Evolutionary conservation across 768 basidiomycete genomes (phyloP).

Genomic region (Chalciporus chontae): DNA sequence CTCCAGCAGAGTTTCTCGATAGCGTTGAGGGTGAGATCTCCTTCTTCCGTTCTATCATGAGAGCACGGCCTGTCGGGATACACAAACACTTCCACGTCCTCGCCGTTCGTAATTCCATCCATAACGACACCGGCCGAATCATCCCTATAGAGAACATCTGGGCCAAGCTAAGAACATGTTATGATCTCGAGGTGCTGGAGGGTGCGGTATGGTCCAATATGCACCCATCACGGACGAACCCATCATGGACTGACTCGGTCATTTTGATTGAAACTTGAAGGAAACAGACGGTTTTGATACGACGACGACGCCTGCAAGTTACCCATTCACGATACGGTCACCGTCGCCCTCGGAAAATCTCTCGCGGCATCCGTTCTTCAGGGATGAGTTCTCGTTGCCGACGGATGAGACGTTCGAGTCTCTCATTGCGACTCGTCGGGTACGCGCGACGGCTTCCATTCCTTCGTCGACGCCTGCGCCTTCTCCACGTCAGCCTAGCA

Average conservation of each 20-base stretch:
- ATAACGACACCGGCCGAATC: slow-evolving; percentile 61
- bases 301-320: slow-evolving; percentile 36
- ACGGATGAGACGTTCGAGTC: slow-evolving; percentile 57
- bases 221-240: neutral
- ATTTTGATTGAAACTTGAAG: slow-evolving; percentile 13
- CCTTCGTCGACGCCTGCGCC: slow-evolving; percentile 55
- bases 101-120: slow-evolving; percentile 67
- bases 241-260: slow-evolving; percentile 6
- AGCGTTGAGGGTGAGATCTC: slow-evolving; percentile 80
- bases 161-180: slow-evolving; percentile 68
- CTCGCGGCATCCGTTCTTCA: slow-evolving; percentile 67
- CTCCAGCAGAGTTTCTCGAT: slow-evolving; percentile 49
- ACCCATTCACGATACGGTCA: slow-evolving; percentile 52
- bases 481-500: slow-evolving; percentile 39
- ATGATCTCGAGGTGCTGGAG: slow-evolving; percentile 75
- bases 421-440: slow-evolving; percentile 58
- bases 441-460: slow-evolving; percentile 58
- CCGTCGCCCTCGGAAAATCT: slow-evolving; percentile 72
- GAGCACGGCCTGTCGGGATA: slow-evolving; percentile 76
- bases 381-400: slow-evolving; percentile 61
- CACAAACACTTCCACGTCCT: slow-evolving; percentile 82
- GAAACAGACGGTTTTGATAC: slow-evolving; percentile 49
- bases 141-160: slow-evolving; percentile 66
- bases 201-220: slow-evolving; percentile 39
- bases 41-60: slow-evolving; percentile 80